These are phyloP conservation scores for Naganishia vaughanmartiniae DNA, from an alignment of 768 basidiomycete genomes.

Conservation along the genomic window DNA sequence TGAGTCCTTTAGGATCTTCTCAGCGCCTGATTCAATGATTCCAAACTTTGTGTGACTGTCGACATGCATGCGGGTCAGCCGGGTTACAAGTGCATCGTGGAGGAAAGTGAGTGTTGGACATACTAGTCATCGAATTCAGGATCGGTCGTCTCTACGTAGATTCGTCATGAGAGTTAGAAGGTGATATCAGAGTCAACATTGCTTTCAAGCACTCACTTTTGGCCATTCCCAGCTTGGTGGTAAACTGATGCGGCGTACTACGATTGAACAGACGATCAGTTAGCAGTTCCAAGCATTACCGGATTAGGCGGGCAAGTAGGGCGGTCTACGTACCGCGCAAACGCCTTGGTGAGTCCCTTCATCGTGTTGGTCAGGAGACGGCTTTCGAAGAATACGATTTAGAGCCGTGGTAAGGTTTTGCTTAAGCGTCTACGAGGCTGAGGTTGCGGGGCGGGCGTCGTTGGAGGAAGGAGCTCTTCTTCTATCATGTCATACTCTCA, in stretches of 20 bases:
- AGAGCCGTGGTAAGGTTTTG: background rate
- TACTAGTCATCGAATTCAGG: conserved; percentile 83
- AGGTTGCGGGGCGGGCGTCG: too few species aligned
- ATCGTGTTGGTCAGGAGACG: conserved; percentile 52
- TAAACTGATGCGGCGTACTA: conserved; percentile 88
- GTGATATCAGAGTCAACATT: background rate
- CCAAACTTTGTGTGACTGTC: conserved; percentile 66
- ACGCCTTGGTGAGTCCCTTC: conserved; percentile 78
- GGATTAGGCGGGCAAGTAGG: background rate
- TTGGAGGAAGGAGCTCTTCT: background rate
- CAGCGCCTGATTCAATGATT: conserved; percentile 71
- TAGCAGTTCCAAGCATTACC: conserved; percentile 8
- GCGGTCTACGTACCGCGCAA: conserved; percentile 62
- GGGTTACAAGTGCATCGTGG: conserved; percentile 19
- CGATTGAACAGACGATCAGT: background rate
- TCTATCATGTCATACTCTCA: background rate
- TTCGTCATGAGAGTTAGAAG: conserved; percentile 25
- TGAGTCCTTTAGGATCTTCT: conserved; percentile 88
- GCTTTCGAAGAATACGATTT: background rate
- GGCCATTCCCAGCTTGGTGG: conserved; percentile 80
- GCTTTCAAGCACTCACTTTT: conserved; percentile 66
- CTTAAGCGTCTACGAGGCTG: background rate
- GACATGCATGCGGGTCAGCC: background rate
- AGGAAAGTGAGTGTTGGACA: conserved; percentile 23
- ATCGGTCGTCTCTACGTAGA: conserved; percentile 68